Conservation (phyloP, 805 yeast species). For the Ogataea populi-albae region DNA sequence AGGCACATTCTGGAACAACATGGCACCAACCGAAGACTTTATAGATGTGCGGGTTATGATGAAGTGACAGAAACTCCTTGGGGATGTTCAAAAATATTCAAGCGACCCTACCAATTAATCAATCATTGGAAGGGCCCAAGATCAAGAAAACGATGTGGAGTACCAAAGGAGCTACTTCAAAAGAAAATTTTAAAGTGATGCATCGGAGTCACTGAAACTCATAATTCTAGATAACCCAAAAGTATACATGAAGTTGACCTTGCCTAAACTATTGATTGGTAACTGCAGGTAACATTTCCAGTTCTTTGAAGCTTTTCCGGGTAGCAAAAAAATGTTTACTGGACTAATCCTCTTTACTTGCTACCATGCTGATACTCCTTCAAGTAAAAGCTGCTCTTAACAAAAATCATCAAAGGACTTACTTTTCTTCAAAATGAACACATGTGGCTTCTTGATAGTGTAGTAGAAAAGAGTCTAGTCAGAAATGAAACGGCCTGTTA, state of each 20-base stretch:
- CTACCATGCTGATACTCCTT: too few species aligned
- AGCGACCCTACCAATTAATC: conserved; percentile 10
- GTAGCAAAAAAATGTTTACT: too few species aligned
- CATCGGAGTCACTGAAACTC: background rate
- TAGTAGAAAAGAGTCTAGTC: too few species aligned
- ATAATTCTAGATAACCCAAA: background rate
- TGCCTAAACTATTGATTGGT: too few species aligned
- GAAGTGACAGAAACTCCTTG: conserved; percentile 6
- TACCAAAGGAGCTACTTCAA: conserved; percentile 9
- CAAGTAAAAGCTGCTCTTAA: too few species aligned
- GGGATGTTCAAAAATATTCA: conserved; percentile 11
- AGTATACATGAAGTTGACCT: background rate
- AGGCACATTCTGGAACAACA: conserved; percentile 11
- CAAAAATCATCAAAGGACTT: too few species aligned
- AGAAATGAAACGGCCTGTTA: too few species aligned
- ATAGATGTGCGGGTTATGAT: conserved; percentile 6
- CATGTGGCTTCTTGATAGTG: too few species aligned
- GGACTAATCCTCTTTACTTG: too few species aligned
- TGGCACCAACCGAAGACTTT: conserved; percentile 6
- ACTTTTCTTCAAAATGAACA: too few species aligned
- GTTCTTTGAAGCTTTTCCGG: too few species aligned
- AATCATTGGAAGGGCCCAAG: conserved; percentile 12
- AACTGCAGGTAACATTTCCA: too few species aligned
- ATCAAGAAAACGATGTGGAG: conserved; percentile 7
- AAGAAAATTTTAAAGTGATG: background rate